Evolutionary conservation across 306 rosid genomes (phyloP).

Genomic region (Crotalaria pallida): DNA sequence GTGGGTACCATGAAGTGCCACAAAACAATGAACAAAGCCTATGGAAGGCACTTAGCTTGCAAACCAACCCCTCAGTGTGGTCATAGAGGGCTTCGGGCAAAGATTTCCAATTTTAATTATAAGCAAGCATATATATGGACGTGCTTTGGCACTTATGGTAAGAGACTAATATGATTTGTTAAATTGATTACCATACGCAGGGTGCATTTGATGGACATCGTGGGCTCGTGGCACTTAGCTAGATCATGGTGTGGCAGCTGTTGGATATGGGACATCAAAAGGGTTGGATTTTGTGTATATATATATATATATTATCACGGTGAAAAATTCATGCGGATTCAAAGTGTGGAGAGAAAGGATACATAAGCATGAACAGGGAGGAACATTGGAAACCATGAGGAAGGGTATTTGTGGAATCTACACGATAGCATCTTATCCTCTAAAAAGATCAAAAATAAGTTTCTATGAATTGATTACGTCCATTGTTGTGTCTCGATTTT

Average conservation of each 20-base stretch:
- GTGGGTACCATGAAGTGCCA: constrained; percentile 83
- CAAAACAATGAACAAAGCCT: constrained; percentile 66
- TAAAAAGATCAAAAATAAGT: constrained; percentile 45
- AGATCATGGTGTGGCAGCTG: constrained; percentile 91
- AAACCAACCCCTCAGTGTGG: constrained; percentile 86
- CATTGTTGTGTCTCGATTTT: background rate
- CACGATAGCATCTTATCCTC: constrained; percentile 92
- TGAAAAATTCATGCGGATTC: constrained; percentile 86
- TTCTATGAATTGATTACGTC: background rate
- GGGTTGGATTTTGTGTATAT: constrained; percentile 71
- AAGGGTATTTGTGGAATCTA: constrained; percentile 84
- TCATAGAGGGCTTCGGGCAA: constrained; percentile 76
- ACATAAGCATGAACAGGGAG: constrained; percentile 74
- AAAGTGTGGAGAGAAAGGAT: constrained; percentile 93
- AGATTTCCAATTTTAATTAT: constrained; percentile 64
- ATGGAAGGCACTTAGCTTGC: constrained; percentile 87
- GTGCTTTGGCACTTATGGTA: background rate
- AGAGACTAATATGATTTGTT: background rate
- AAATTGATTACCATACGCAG: constrained; percentile 20
- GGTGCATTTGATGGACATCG: constrained; percentile 83
- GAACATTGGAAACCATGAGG: constrained; percentile 61
- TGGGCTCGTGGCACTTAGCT: constrained; percentile 67
- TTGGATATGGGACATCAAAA: constrained; percentile 77
- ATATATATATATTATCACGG: too few relatives aligned
- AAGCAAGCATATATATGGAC: background rate